Evolutionary conservation across 2,329 filamentous ascomycete genomes (phyloP).

Genomic region (Pseudogymnoascus destructans): DNA sequence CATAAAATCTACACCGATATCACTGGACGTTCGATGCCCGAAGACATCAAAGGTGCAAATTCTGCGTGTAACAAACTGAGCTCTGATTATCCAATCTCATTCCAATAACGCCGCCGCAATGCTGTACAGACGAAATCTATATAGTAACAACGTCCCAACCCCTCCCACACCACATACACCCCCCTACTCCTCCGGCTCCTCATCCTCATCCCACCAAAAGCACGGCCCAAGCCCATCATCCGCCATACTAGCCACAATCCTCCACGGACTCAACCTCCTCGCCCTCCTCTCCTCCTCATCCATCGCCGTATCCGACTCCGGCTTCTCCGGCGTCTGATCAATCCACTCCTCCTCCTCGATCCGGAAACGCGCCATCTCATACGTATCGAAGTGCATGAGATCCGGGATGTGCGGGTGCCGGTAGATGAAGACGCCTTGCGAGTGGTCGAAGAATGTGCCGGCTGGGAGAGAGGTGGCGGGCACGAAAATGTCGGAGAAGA

Average conservation of each 20-base stretch:
- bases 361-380: slow-evolving; percentile 77
- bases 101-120: slow-evolving; percentile 1
- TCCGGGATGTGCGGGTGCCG: slow-evolving; percentile 40
- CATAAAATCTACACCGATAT: not conserved
- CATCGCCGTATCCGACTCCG: slow-evolving; percentile 3
- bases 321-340: slow-evolving; percentile 63
- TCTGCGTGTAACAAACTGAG: not conserved
- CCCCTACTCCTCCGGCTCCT: slow-evolving; percentile 13
- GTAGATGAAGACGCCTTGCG: slow-evolving; percentile 11
- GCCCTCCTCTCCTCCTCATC: slow-evolving; percentile 39
- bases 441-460: slow-evolving; percentile 58
- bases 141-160: not conserved
- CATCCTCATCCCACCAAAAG: slow-evolving; percentile 42
- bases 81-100: not conserved
- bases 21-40: not conserved
- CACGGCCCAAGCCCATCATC: slow-evolving; percentile 48
- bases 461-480: slow-evolving; percentile 61
- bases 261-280: slow-evolving; percentile 52
- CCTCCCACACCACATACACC: not conserved
- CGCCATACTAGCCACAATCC: slow-evolving; percentile 52
- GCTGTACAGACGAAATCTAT: not conserved
- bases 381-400: slow-evolving; percentile 74
- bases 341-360: slow-evolving; percentile 84
- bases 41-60: not conserved
- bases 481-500: slow-evolving; percentile 87